Base-by-base conservation (phyloP, 306 rosid species). In the Trifolium pratense region DNA sequence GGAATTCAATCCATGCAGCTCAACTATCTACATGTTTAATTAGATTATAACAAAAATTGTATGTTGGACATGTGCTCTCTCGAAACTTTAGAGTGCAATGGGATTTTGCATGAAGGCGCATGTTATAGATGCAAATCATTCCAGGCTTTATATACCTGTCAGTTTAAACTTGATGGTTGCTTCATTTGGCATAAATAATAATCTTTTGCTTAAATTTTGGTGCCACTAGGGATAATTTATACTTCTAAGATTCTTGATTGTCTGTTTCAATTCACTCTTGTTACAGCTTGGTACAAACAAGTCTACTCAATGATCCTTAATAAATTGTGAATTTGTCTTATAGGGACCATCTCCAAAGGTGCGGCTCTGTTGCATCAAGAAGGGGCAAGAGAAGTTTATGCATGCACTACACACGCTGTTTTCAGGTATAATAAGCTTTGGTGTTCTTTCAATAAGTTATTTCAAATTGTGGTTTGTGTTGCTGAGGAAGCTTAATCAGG, bases 331-430 rank as follows among this genome's bases (percentile, higher is more conserved):
- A 53, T 71, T 77, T 79, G 39, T 75, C 72, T 68, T 80, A 36
- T 67, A 90, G 98, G 98, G 68, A 92, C 98, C 52, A 90, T 92
- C 70, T 68, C 89, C 52, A 90, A 92, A 83, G 98, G 98, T 80
- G 98, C 98, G 48, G 90, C 87, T 34, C 83, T 92, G n/a, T 88
- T 92, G 78, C 98, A 92, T 82, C 98, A 92, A 83, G 98, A 86
- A 80, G 98, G 98, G 63, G 98, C 96, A 49, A 86, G 97, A 84
- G 98, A 92, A 86, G 98, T 92, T 76, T 92, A 92, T 87, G 98
- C 98, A 14, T 92, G 96, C 83, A 82, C 84, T 77, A 92, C 98
- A 10, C 98, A 92, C 86, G 98, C 98, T 67, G 98, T 92, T 56
- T 92, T 92, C 76, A 92, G 98, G 98, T 92, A 88, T 71, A 70